Evolutionary conservation across 1,139 yeast species (phyloP).

Genomic region (Saccharomyces hybrid): DNA sequence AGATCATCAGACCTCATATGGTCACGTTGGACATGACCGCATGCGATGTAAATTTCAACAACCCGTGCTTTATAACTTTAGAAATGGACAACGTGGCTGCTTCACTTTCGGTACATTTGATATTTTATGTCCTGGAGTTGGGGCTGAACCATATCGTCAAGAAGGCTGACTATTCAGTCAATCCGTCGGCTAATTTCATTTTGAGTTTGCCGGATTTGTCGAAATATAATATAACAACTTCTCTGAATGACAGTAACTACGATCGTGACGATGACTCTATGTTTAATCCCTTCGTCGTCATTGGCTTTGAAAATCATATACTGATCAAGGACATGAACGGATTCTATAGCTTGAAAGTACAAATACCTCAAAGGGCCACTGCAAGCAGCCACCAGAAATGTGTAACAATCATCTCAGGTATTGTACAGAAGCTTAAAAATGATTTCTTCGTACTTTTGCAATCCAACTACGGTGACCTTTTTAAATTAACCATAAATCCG

Average conservation of each 20-base stretch:
- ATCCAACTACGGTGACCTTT: slow-evolving; percentile 66
- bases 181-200: slow-evolving; percentile 34
- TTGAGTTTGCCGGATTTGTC: slow-evolving; percentile 25
- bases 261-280: slow-evolving; percentile 38
- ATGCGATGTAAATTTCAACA: slow-evolving; percentile 68
- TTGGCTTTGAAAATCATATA: slow-evolving; percentile 42
- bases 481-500: slow-evolving; percentile 51
- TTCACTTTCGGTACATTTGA: slow-evolving; percentile 35
- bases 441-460: slow-evolving; percentile 70
- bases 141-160: slow-evolving; percentile 72
- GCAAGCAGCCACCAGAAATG: slow-evolving; percentile 11
- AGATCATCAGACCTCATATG: slow-evolving; percentile 45
- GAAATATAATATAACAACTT: slow-evolving; percentile 18
- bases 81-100: slow-evolving; percentile 44
- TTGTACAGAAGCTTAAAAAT: slow-evolving; percentile 54
- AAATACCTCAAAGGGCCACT: slow-evolving; percentile 44
- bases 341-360: slow-evolving; percentile 34
- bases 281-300: slow-evolving; percentile 45
- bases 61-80: slow-evolving; percentile 75
- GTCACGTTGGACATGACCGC: slow-evolving; percentile 53
- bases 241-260: slow-evolving; percentile 5
- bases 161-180: slow-evolving; percentile 39
- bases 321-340: slow-evolving; percentile 39
- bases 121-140: slow-evolving; percentile 73
- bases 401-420: slow-evolving; percentile 43